Conservation (phyloP, 495 filamentous ascomycete species). For the Pseudevernia furfuracea region DNA sequence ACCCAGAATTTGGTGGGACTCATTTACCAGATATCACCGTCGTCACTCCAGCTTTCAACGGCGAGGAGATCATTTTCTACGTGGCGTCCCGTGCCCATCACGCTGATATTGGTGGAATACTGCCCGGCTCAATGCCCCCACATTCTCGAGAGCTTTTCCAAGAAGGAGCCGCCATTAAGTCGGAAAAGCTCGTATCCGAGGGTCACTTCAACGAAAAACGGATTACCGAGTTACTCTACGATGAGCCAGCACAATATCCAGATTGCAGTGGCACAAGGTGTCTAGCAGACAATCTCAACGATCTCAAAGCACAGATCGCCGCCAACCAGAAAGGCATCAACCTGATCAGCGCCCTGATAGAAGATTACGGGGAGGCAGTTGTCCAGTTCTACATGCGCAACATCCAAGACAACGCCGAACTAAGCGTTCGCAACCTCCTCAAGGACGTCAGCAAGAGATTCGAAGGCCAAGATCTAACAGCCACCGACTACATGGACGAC, state of each 20-base stretch:
- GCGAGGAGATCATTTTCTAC: constrained; percentile 89
- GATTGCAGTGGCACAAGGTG: constrained; percentile 87
- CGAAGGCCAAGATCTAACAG: constrained; percentile 61
- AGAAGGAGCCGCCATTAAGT: constrained; percentile 89
- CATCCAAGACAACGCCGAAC: constrained; percentile 89
- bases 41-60: constrained; percentile 84
- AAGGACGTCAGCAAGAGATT: constrained; percentile 71
- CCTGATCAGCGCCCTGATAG: constrained; percentile 75
- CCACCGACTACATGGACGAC: constrained; percentile 89
- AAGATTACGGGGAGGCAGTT: constrained; percentile 81
- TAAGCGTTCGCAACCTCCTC: constrained; percentile 76
- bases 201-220: constrained; percentile 84
- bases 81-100: constrained; percentile 94
- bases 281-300: constrained; percentile 88
- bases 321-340: constrained; percentile 95
- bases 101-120: constrained; percentile 92
- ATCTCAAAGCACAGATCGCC: constrained; percentile 91
- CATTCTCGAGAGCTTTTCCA: constrained; percentile 89
- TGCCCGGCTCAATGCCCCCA: constrained; percentile 94
- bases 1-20: constrained; percentile 87
- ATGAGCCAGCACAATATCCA: constrained; percentile 75
- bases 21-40: constrained; percentile 91
- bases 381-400: constrained; percentile 94
- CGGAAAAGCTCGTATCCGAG: constrained; percentile 86
- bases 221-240: constrained; percentile 73